Evolutionary conservation across 106 monocot species (phyloP).

Genomic region (Dendrobium chrysotoxum): DNA sequence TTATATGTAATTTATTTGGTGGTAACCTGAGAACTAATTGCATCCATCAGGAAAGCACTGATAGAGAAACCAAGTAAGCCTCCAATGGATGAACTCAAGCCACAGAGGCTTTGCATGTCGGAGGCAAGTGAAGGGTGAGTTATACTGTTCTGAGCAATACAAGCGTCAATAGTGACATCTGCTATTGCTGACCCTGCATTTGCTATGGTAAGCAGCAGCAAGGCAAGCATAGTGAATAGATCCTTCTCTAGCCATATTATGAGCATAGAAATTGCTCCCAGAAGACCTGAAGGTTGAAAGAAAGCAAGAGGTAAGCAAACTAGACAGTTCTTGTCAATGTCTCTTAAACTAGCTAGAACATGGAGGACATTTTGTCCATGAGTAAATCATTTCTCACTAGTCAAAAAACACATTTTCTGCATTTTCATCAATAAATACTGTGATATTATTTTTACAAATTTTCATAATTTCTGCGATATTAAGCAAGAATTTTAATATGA

Average conservation of each 20-base stretch:
- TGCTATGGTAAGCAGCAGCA: constrained; percentile 40
- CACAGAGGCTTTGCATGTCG: constrained; percentile 84
- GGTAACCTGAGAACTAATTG: constrained; percentile 61
- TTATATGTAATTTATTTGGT: neutral
- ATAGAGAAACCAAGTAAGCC: constrained; percentile 62
- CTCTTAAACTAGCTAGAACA: too few species aligned
- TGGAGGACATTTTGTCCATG: too few species aligned
- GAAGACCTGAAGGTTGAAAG: constrained; percentile 25
- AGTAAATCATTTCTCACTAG: too few species aligned
- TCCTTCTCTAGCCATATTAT: constrained; percentile 33
- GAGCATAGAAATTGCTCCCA: constrained; percentile 59
- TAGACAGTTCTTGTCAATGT: too few species aligned
- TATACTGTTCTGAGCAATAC: constrained; percentile 62
- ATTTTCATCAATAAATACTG: too few species aligned
- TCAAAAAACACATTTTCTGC: too few species aligned
- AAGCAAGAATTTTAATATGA: too few species aligned
- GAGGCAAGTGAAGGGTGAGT: constrained; percentile 55
- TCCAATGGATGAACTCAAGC: constrained; percentile 63
- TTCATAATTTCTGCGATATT: too few species aligned
- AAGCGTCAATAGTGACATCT: constrained; percentile 81
- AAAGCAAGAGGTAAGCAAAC: too few species aligned
- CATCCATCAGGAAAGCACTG: constrained; percentile 63
- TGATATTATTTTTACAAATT: too few species aligned
- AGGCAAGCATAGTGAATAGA: constrained; percentile 26
- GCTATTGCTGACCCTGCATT: constrained; percentile 64